Evolutionary conservation across 2,329 filamentous ascomycete genomes (phyloP).

Genomic region (Beauveria australis): DNA sequence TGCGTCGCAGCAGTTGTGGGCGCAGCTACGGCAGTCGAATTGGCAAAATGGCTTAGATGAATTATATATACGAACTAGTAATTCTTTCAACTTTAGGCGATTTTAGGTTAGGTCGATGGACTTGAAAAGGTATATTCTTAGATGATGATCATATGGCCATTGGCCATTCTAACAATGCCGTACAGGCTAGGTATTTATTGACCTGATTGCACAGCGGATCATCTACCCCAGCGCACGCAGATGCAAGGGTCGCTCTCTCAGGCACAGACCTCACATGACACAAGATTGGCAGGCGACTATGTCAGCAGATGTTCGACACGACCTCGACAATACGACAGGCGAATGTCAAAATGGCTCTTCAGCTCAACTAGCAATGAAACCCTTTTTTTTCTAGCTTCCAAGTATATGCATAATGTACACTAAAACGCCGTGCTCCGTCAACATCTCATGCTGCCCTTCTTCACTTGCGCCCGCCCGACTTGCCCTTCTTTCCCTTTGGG

Average conservation of each 20-base stretch:
- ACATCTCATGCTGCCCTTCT: background rate
- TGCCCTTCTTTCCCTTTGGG: slow-evolving; percentile 15
- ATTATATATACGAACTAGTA: too few relatives aligned
- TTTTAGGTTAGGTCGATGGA: too few relatives aligned
- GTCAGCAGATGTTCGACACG: background rate
- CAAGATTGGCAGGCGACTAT: background rate
- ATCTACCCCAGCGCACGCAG: background rate
- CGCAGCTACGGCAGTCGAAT: slow-evolving; percentile 25
- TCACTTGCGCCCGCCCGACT: slow-evolving; percentile 1
- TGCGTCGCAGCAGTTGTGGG: slow-evolving; percentile 31
- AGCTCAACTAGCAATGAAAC: background rate
- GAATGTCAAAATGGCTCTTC: background rate
- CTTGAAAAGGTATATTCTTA: too few relatives aligned
- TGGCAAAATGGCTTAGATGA: slow-evolving; percentile 26
- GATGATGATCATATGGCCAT: too few relatives aligned
- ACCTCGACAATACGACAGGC: background rate
- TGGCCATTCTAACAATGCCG: too few relatives aligned
- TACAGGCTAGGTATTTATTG: too few relatives aligned
- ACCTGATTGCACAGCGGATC: too few relatives aligned
- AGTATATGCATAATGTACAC: slow-evolving; percentile 9
- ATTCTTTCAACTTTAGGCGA: too few relatives aligned
- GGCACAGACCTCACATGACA: background rate
- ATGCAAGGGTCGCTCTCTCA: background rate
- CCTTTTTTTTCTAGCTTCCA: background rate
- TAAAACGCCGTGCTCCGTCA: slow-evolving; percentile 8